Conservation (phyloP, 2,329 filamentous ascomycete genomes). For the Aspergillus sp. region DNA sequence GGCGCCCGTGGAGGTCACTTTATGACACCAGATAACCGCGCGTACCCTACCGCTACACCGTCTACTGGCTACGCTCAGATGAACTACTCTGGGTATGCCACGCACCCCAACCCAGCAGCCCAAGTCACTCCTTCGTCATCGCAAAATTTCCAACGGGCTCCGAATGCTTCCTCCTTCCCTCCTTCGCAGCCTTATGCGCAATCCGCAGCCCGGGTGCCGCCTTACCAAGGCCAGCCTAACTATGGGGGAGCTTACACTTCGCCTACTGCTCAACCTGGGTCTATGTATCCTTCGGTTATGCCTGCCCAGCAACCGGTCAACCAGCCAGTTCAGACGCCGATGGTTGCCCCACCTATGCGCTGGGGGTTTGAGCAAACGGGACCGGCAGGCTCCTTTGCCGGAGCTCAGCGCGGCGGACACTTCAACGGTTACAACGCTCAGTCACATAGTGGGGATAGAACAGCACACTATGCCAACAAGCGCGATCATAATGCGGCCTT, state of each 20-base stretch:
- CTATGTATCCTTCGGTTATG: conserved; percentile 22
- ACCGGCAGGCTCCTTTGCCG: conserved; percentile 50
- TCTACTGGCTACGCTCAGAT: conserved; percentile 31
- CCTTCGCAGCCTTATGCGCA: conserved; percentile 30
- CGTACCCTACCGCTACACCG: conserved; percentile 26
- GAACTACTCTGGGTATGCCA: conserved; percentile 33
- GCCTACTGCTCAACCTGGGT: conserved; percentile 24
- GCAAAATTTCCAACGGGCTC: conserved; percentile 25
- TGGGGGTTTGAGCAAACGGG: conserved; percentile 56
- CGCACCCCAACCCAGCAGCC: conserved; percentile 26
- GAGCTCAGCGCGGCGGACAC: conserved; percentile 32
- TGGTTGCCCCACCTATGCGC: conserved; percentile 58
- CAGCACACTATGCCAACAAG: conserved; percentile 32
- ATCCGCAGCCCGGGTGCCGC: conserved; percentile 21
- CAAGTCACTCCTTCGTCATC: conserved; percentile 29
- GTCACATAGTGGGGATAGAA: conserved; percentile 17
- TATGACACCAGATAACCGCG: conserved; percentile 24
- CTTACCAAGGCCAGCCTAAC: conserved; percentile 29
- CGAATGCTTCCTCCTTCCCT: conserved; percentile 23
- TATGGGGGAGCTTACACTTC: conserved; percentile 30
- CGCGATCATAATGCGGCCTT: conserved; percentile 42
- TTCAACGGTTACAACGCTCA: conserved; percentile 28
- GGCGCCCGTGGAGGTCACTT: conserved; percentile 32
- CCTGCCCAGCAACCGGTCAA: conserved; percentile 27
- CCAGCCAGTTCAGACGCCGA: conserved; percentile 36